A percentile compares a stretch with the other conserved stretches of the same genome.
phyloP scores from a whole-genome alignment of 129 eudicot species.

The Calendula officinalis region DNA sequence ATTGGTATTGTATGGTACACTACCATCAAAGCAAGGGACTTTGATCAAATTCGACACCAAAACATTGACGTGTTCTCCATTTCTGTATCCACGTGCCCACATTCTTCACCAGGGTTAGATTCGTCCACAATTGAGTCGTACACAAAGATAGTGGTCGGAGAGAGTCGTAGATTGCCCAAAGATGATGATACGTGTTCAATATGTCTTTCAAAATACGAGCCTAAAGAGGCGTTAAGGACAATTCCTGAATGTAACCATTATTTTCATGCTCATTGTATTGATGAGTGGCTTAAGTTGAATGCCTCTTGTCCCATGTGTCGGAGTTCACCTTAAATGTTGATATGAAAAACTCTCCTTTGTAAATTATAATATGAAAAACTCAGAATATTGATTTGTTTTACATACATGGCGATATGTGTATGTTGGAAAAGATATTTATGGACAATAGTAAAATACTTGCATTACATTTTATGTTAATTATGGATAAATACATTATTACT shows the following conservation, averaged over 20 bases:
- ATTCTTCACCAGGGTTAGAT: constrained; percentile 48
- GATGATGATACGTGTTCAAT: constrained; percentile 56
- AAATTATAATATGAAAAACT: no score
- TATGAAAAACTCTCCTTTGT: no score
- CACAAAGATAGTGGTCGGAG: constrained; percentile 61
- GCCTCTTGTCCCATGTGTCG: constrained; percentile 74
- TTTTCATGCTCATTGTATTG: constrained; percentile 68
- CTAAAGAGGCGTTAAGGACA: constrained; percentile 54
- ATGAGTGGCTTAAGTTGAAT: constrained; percentile 76
- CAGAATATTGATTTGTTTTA: no score
- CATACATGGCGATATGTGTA: no score
- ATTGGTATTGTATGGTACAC: constrained; percentile 8
- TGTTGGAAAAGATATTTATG: no score
- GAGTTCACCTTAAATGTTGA: constrained; percentile 21
- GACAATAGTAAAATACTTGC: no score
- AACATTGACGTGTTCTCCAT: constrained; percentile 12
- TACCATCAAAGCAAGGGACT: constrained; percentile 13
- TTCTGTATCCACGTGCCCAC: constrained; percentile 20
- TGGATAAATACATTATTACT: no score
- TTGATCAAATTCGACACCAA: not conserved
- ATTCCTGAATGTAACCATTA: constrained; percentile 75
- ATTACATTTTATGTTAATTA: no score
- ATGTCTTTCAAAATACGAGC: constrained; percentile 58
- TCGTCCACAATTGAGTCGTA: constrained; percentile 57
- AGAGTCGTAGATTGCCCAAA: constrained; percentile 56